Conservation (phyloP, 495 filamentous ascomycete species). For the Aspergillus sclerotioniger region DNA sequence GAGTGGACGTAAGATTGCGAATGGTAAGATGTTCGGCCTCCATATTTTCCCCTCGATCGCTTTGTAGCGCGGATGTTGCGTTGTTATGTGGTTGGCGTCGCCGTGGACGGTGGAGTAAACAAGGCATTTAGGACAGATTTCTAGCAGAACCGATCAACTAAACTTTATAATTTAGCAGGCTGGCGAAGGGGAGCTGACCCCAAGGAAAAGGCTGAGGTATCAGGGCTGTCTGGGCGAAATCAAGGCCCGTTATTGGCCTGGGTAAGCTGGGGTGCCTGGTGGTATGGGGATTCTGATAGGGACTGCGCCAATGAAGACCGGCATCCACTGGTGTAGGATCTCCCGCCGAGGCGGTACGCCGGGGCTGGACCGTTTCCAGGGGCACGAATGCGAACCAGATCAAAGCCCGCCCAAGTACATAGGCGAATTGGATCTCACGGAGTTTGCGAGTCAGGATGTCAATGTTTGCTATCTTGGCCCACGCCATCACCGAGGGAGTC, state of each 20-base stretch:
- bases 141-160: background rate
- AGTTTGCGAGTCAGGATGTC: background rate
- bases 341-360: background rate
- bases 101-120: background rate
- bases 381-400: background rate
- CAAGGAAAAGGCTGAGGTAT: background rate
- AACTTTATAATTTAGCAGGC: background rate
- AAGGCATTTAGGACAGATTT: background rate
- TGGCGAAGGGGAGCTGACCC: too few relatives aligned
- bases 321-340: background rate
- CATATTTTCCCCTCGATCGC: constrained; percentile 30
- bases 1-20: constrained; percentile 79
- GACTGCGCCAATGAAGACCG: constrained; percentile 13
- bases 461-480: background rate
- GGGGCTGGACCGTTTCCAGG: background rate
- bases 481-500: too few relatives aligned
- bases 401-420: background rate
- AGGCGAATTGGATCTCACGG: background rate
- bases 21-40: constrained; percentile 61
- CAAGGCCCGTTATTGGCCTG: constrained; percentile 14
- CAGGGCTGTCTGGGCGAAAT: constrained; percentile 6
- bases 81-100: background rate
- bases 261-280: constrained; percentile 5
- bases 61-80: background rate
- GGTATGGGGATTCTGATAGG: constrained; percentile 4